phyloP scores from a whole-genome alignment of 352 stramenopile species.

The Globisporangium alternatum region DNA sequence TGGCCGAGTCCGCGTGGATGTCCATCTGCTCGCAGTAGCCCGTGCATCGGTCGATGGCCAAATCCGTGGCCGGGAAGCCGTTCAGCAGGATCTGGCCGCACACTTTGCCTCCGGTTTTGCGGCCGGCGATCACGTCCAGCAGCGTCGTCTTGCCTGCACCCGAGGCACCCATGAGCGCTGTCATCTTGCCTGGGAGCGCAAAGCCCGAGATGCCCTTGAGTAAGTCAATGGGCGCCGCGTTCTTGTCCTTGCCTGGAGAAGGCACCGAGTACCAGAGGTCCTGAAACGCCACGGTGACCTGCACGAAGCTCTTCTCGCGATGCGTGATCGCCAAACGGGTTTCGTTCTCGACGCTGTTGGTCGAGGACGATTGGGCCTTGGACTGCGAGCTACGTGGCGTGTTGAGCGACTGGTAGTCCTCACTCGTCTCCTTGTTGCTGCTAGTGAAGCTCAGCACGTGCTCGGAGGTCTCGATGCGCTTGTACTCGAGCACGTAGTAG shows the following conservation, averaged over 20 bases:
- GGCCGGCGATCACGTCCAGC: constrained; percentile 87
- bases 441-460: neutral
- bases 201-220: constrained; percentile 33
- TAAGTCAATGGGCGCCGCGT: constrained; percentile 21
- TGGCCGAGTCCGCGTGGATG: constrained; percentile 69
- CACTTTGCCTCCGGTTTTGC: constrained; percentile 78
- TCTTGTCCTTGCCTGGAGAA: constrained; percentile 4
- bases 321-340: neutral
- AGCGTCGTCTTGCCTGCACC: constrained; percentile 86
- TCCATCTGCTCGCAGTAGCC: constrained; percentile 69
- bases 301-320: constrained; percentile 17
- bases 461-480: neutral
- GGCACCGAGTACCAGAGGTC: constrained; percentile 25
- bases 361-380: neutral
- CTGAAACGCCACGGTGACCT: constrained; percentile 22
- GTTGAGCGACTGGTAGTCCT: neutral
- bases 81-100: constrained; percentile 77
- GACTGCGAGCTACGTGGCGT: no score
- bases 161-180: constrained; percentile 40
- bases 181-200: constrained; percentile 31
- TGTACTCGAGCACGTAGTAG: neutral
- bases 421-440: neutral
- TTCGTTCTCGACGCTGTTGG: neutral
- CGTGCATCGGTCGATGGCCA: constrained; percentile 18
- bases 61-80: constrained; percentile 37